phyloP scores from a whole-genome alignment of 192 early-diverging fungal genomes.

The Coemansia sp. region DNA sequence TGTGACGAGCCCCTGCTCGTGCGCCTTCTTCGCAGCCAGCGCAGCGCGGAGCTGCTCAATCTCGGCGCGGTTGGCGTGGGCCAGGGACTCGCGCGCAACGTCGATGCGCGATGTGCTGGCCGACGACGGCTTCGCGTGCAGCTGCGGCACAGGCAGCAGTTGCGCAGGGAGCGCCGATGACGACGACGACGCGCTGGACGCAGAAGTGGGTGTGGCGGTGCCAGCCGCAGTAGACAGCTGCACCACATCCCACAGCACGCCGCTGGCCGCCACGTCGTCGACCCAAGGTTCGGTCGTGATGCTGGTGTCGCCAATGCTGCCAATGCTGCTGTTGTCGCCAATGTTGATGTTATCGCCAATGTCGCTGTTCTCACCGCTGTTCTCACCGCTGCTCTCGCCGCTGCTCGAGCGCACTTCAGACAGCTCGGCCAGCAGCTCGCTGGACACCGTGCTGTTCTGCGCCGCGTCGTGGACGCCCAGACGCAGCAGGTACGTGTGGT shows the following conservation, averaged over 20 bases:
- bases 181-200: not conserved
- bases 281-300: slow-evolving; percentile 44
- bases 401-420: not conserved
- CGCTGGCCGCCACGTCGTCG: slow-evolving; percentile 35
- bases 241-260: slow-evolving; percentile 51
- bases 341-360: slow-evolving; percentile 1
- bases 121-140: slow-evolving; percentile 13
- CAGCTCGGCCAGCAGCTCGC: not conserved
- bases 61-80: slow-evolving; percentile 29
- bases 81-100: slow-evolving; percentile 32
- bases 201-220: slow-evolving; percentile 3
- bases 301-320: not conserved
- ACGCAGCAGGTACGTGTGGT: slow-evolving; percentile 90
- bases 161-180: slow-evolving; percentile 1
- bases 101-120: slow-evolving; percentile 32
- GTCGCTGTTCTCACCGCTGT: not conserved
- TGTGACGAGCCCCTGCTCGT: slow-evolving; percentile 7
- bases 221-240: slow-evolving; percentile 22
- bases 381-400: slow-evolving; percentile 1
- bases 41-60: slow-evolving; percentile 32
- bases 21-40: slow-evolving; percentile 27
- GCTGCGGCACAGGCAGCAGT: not conserved
- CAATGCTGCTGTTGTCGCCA: too few species aligned
- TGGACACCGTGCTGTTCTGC: not conserved
- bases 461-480: slow-evolving; percentile 57